These are phyloP conservation scores for Colletotrichum sp. DNA, from an alignment of 2,329 filamentous ascomycete genomes.

Conservation along the genomic window DNA sequence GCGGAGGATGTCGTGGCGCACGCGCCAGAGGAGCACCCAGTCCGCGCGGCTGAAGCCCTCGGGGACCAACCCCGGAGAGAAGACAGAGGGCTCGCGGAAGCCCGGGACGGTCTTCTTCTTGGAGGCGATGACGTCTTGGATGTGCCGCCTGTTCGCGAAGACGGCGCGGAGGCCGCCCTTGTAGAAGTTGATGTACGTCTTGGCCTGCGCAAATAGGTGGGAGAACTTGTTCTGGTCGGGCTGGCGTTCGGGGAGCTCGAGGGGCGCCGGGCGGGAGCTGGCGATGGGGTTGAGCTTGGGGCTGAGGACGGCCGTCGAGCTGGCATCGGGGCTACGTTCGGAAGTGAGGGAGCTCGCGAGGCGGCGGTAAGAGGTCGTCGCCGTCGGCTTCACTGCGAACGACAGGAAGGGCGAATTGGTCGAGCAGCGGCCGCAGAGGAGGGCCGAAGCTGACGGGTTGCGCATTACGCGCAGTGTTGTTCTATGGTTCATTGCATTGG, in stretches of 20 bases:
- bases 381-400: not conserved
- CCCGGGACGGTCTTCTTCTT: constrained; percentile 63
- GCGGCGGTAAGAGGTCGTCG: constrained; percentile 1
- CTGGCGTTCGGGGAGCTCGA: constrained; percentile 65
- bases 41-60: constrained; percentile 63
- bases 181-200: constrained; percentile 85
- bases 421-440: not conserved
- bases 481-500: constrained; percentile 23
- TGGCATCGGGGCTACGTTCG: not conserved
- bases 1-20: constrained; percentile 74
- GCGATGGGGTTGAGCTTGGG: constrained; percentile 70
- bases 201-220: constrained; percentile 62
- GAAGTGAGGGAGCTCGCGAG: constrained; percentile 5
- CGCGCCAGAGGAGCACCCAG: constrained; percentile 73
- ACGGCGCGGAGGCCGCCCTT: constrained; percentile 82
- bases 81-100: constrained; percentile 52
- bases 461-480: constrained; percentile 23
- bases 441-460: not conserved
- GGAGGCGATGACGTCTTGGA: constrained; percentile 47
- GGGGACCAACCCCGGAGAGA: constrained; percentile 36
- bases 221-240: constrained; percentile 47
- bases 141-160: constrained; percentile 65
- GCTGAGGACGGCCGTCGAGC: not conserved
- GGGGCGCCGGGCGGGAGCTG: constrained; percentile 73
- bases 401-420: not conserved